Percentiles rank a stretch among this genome's conserved stretches.
Conservation (phyloP, 768 basidiomycete genomes). For the Paxillus rubicundulus region DNA sequence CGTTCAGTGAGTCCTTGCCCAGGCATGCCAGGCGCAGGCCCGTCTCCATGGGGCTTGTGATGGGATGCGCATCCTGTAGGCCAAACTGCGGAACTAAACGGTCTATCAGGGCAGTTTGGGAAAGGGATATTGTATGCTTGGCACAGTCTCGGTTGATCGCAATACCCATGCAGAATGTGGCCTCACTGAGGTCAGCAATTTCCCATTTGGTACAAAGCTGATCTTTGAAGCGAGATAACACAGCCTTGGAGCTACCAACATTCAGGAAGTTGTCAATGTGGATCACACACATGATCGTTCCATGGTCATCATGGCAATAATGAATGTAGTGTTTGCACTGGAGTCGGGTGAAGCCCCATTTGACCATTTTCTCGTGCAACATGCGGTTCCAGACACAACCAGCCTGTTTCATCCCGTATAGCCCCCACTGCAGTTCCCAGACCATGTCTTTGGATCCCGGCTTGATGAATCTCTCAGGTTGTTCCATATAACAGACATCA, state of each 20-base stretch:
- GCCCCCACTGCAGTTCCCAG: background rate
- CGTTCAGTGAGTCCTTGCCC: background rate
- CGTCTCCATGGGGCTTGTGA: background rate
- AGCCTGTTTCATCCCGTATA: too few relatives aligned
- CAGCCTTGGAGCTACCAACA: too few relatives aligned
- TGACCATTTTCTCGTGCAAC: too few relatives aligned
- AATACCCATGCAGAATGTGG: conserved; percentile 33
- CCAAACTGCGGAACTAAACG: background rate
- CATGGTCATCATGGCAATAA: conserved; percentile 35
- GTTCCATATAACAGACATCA: background rate
- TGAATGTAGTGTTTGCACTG: background rate
- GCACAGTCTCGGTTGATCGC: conserved; percentile 22
- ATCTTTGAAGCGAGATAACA: background rate
- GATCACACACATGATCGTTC: conserved; percentile 8
- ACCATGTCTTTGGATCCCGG: background rate
- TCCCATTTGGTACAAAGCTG: conserved; percentile 28
- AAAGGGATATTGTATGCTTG: conserved; percentile 23
- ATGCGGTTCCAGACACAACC: too few relatives aligned
- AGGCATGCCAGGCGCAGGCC: background rate
- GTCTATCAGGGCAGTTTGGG: conserved; percentile 28
- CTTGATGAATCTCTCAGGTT: background rate
- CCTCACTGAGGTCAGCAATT: conserved; percentile 30
- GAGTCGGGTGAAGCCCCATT: too few relatives aligned
- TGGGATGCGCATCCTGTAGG: background rate
- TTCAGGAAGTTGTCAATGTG: too few relatives aligned